Conservation (phyloP, 2,329 filamentous ascomycete species). For the Thielaviopsis euricoi region DNA sequence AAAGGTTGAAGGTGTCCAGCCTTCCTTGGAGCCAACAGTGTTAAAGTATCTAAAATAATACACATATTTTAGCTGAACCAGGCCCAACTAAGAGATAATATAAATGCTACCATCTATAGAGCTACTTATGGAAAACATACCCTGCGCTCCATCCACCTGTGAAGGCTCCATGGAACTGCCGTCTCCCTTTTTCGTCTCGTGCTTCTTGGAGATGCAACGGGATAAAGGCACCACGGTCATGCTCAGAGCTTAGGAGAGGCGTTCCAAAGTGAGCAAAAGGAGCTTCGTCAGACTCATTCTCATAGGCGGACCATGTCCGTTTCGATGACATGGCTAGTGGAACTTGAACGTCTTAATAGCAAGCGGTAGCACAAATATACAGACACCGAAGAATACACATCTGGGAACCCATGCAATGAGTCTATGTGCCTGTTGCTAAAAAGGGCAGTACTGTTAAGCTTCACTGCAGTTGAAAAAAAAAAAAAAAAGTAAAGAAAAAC, state of each 20-base stretch:
- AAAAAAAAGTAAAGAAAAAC: not conserved
- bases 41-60: conserved; percentile 64
- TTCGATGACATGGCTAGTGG: conserved; percentile 52
- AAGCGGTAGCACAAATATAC: not conserved
- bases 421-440: not conserved
- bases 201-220: conserved; percentile 98
- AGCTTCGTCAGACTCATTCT: conserved; percentile 55
- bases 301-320: conserved; percentile 62
- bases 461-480: too few species aligned
- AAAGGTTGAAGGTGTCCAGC: conserved; percentile 86
- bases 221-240: conserved; percentile 82
- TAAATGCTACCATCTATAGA: not conserved
- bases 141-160: conserved; percentile 94
- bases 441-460: not conserved
- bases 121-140: conserved; percentile 23
- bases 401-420: not conserved
- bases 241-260: conserved; percentile 63
- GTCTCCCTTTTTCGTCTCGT: conserved; percentile 77
- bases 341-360: not conserved
- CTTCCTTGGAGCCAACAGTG: conserved; percentile 94
- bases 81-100: not conserved
- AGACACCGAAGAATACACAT: not conserved
- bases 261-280: conserved; percentile 73
- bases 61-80: conserved; percentile 14
- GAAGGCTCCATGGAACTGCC: conserved; percentile 87